A percentile compares a stretch with the other conserved stretches of the same genome.
Evolutionary conservation across 1,284 basidiomycete species (phyloP).

Genomic region (Ustilago esculenta): DNA sequence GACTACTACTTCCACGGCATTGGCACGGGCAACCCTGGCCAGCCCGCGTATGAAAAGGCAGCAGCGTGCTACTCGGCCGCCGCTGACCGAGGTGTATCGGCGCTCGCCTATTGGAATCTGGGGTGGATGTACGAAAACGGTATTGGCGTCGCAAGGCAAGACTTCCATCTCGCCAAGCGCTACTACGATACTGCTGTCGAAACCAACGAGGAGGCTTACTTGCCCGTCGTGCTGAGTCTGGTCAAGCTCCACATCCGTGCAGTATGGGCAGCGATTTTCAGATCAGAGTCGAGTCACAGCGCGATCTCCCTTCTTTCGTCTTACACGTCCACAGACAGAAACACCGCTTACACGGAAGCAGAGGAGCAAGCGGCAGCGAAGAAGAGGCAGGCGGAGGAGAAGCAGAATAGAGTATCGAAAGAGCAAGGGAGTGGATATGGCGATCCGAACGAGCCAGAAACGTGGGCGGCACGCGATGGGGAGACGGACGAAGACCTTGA

Average conservation of each 20-base stretch:
- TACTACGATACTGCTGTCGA: slow-evolving; percentile 91
- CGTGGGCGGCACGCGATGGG: slow-evolving; percentile 30
- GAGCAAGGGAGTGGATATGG: slow-evolving; percentile 43
- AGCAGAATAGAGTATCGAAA: slow-evolving; percentile 10
- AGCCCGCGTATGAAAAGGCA: slow-evolving; percentile 80
- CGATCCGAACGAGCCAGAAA: slow-evolving; percentile 55
- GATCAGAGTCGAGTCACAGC: slow-evolving; percentile 48
- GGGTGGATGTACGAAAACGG: slow-evolving; percentile 99
- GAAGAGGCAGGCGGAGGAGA: slow-evolving; percentile 28
- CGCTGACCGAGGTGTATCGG: slow-evolving; percentile 87
- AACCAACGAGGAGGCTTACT: slow-evolving; percentile 85
- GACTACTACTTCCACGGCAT: slow-evolving; percentile 86
- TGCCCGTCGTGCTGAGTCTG: slow-evolving; percentile 85
- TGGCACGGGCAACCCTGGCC: slow-evolving; percentile 70
- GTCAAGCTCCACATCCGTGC: slow-evolving; percentile 84
- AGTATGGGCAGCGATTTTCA: slow-evolving; percentile 72
- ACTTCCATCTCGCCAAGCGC: slow-evolving; percentile 95
- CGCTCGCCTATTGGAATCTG: slow-evolving; percentile 96
- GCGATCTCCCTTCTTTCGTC: slow-evolving; percentile 52
- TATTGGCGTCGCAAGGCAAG: slow-evolving; percentile 78
- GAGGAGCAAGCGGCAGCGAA: slow-evolving; percentile 43
- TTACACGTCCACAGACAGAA: slow-evolving; percentile 27
- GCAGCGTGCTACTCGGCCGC: slow-evolving; percentile 90
- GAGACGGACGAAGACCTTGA: slow-evolving; percentile 48
- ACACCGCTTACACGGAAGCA: slow-evolving; percentile 53